Evolutionary conservation across 306 rosid species (phyloP).

Genomic region (Gastrolobium villosum): DNA sequence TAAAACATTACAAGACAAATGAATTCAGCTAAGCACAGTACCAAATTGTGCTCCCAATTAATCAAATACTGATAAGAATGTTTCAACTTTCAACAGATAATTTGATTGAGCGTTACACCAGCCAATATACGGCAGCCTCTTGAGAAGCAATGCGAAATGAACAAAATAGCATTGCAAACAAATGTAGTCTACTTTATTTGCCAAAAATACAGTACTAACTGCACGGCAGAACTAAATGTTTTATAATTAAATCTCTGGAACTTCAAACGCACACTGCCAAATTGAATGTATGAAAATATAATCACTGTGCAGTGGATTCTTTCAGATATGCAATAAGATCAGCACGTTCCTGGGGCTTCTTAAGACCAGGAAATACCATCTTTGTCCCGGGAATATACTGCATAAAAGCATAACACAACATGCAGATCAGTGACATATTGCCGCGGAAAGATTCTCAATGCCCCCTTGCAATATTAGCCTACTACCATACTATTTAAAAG

Average conservation of each 20-base stretch:
- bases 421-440: slow-evolving; percentile 34
- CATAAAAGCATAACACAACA: slow-evolving; percentile 37
- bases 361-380: slow-evolving; percentile 97
- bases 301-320: slow-evolving; percentile 72
- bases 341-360: slow-evolving; percentile 96
- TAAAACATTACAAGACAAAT: not conserved
- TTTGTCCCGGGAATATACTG: slow-evolving; percentile 98
- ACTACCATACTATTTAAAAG: not conserved
- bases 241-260: slow-evolving; percentile 43
- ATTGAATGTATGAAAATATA: slow-evolving; percentile 25
- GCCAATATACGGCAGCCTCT: slow-evolving; percentile 57
- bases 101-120: slow-evolving; percentile 48
- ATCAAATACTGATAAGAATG: slow-evolving; percentile 37
- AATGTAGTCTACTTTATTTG: slow-evolving; percentile 63
- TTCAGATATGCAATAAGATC: slow-evolving; percentile 95
- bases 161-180: slow-evolving; percentile 62
- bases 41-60: slow-evolving; percentile 16
- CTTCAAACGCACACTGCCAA: slow-evolving; percentile 55
- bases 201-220: slow-evolving; percentile 54
- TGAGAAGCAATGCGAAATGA: slow-evolving; percentile 52
- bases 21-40: not conserved
- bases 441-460: not conserved
- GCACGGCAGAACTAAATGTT: slow-evolving; percentile 48
- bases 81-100: slow-evolving; percentile 44
- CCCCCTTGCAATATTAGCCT: not conserved